Base-by-base conservation (phyloP, 148 eudicot species). In the Bassia scoparia region DNA sequence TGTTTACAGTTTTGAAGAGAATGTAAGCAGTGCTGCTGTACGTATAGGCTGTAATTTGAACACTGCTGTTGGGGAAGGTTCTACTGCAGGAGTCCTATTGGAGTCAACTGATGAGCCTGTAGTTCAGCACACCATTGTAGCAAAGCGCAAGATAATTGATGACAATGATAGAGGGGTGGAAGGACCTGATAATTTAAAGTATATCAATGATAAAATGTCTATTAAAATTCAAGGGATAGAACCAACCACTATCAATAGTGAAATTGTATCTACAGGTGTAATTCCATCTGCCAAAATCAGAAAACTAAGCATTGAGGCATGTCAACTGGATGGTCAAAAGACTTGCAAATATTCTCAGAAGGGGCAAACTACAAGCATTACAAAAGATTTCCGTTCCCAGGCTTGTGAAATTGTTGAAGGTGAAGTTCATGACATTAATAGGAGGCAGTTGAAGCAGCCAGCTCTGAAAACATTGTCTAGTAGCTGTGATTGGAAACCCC, bases 401-500 rank as follows among this genome's bases (percentile, higher is more conserved):
- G 26, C 60, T 34, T 53, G 30, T 58, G 81, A 81, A 35, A 21
- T 12, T 52, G 72, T 61, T n/a, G 56, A n/a, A 52, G 81, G 75
- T 74, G 83, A 77, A 78, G 79, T 50, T 26, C 41, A 65, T 58
- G 83, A 73, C 33, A 56, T 73, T 41, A 48, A 68, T 26, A 80
- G 70, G 24, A 73, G 58, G 54, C 69, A 65, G 54, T 18, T 67
- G 48, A 70, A 81, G 80, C 83, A 82, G 68, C 56, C 75, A 79
- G 54, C 77, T 53, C 34, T 72, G 15, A 72, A 68, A 71, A 80
- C 34, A 20, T 43, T 81, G 63, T 65, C 64, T 18, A 64, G 78
- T 68, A 69, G 61, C 66, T 78, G 71, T 49, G 83, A 82, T 30
- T 94, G 98, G 98, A 86, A 84, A 82, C 87, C 90, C 71, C 79